Conservation (phyloP, 2,329 filamentous ascomycete species). For the Phyllosticta paracitricarpa region DNA sequence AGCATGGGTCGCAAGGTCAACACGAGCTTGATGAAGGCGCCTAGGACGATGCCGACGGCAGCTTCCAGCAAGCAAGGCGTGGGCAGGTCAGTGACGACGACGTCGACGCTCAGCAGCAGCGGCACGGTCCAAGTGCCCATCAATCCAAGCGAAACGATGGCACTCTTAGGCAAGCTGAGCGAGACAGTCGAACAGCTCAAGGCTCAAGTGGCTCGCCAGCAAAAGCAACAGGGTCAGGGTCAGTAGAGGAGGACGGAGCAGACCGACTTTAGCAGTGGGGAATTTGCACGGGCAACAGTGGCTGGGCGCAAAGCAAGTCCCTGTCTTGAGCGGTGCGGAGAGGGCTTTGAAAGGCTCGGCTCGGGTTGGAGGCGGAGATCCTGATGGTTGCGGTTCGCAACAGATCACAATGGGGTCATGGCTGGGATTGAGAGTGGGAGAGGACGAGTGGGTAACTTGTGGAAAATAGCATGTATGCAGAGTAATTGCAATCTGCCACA, state of each 20-base stretch:
- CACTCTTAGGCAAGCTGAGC: conserved; percentile 5
- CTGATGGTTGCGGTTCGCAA: not conserved
- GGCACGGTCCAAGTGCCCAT: not conserved
- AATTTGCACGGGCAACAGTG: not conserved
- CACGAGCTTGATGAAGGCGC: conserved; percentile 6
- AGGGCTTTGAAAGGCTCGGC: conserved; percentile 6
- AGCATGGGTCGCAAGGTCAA: not conserved
- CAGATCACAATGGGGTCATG: conserved; percentile 1
- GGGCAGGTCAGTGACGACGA: not conserved
- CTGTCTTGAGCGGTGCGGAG: conserved; percentile 6
- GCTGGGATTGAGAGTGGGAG: not conserved
- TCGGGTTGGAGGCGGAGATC: conserved; percentile 8
- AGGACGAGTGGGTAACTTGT: not conserved
- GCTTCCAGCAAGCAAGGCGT: not conserved
- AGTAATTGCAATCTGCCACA: not conserved
- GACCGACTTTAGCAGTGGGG: not conserved
- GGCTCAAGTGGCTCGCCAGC: conserved; percentile 6
- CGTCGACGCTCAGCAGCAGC: not conserved
- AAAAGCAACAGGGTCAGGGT: conserved; percentile 3
- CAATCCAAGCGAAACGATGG: conserved; percentile 6
- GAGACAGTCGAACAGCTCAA: conserved; percentile 8
- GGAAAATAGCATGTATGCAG: not conserved
- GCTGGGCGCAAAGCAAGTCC: not conserved
- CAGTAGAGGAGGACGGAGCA: not conserved
- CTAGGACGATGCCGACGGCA: not conserved